Conservation (phyloP, 805 yeast genomes). For the Priceomyces haplophilus region DNA sequence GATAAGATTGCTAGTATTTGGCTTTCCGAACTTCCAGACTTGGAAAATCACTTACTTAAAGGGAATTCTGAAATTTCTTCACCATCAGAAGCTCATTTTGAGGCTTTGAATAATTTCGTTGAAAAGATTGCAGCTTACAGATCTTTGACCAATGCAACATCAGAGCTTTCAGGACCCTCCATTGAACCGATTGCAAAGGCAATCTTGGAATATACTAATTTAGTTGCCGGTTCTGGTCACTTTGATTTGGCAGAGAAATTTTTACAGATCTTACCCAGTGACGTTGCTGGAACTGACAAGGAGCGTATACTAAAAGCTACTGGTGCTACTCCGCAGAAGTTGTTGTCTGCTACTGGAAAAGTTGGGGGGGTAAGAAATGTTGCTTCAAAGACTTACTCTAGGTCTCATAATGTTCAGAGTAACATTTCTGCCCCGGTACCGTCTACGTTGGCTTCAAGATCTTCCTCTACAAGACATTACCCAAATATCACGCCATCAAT, state of each 20-base stretch:
- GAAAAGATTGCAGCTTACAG: slow-evolving; percentile 80
- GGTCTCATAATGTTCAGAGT: not conserved
- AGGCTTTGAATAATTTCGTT: slow-evolving; percentile 74
- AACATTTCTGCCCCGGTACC: slow-evolving; percentile 6
- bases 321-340: slow-evolving; percentile 18
- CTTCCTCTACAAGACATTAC: slow-evolving; percentile 13
- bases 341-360: not conserved
- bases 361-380: not conserved
- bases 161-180: slow-evolving; percentile 40
- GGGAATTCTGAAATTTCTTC: slow-evolving; percentile 47
- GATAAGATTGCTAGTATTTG: slow-evolving; percentile 79
- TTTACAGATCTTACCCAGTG: slow-evolving; percentile 68
- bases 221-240: slow-evolving; percentile 78
- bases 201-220: slow-evolving; percentile 76
- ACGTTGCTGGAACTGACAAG: slow-evolving; percentile 61
- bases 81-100: slow-evolving; percentile 79
- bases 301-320: slow-evolving; percentile 77
- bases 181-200: slow-evolving; percentile 53
- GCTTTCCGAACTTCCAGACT: slow-evolving; percentile 63
- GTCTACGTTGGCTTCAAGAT: slow-evolving; percentile 15
- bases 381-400: not conserved
- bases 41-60: slow-evolving; percentile 44
- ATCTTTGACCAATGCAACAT: slow-evolving; percentile 40
- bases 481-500: slow-evolving; percentile 18
- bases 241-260: slow-evolving; percentile 76